These are phyloP conservation scores for Triangularia verruculosa DNA, from an alignment of 2,329 filamentous ascomycete genomes.

Conservation along the genomic window DNA sequence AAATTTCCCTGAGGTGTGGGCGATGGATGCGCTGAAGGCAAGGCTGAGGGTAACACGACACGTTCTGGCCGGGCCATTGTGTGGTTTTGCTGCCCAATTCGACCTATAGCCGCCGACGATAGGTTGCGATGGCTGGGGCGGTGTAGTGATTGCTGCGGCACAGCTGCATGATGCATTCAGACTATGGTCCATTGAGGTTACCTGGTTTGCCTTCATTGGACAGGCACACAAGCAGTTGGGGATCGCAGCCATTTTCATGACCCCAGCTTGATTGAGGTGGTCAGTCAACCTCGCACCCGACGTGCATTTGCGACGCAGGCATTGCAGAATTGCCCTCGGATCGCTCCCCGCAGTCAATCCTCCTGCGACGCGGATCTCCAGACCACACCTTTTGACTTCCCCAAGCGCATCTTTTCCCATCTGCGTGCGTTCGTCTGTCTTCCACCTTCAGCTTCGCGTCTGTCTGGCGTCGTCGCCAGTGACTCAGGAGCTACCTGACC, in stretches of 20 bases:
- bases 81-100: not conserved
- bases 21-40: not conserved
- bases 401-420: not conserved
- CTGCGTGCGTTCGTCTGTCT: not conserved
- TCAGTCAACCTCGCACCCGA: not conserved
- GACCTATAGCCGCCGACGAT: not conserved
- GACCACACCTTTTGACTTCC: not conserved
- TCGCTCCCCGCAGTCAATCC: not conserved
- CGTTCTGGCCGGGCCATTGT: not conserved
- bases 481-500: not conserved
- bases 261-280: not conserved
- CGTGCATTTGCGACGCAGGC: not conserved
- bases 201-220: not conserved
- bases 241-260: not conserved
- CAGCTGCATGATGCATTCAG: not conserved
- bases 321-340: not conserved
- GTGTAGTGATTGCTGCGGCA: not conserved
- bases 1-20: not conserved
- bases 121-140: not conserved
- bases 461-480: not conserved
- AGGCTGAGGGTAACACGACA: not conserved
- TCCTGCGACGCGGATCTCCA: not conserved
- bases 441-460: not conserved
- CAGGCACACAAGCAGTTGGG: not conserved
- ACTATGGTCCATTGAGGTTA: not conserved